Conservation (phyloP, 345 rosid genomes). For the Populus nigra region DNA sequence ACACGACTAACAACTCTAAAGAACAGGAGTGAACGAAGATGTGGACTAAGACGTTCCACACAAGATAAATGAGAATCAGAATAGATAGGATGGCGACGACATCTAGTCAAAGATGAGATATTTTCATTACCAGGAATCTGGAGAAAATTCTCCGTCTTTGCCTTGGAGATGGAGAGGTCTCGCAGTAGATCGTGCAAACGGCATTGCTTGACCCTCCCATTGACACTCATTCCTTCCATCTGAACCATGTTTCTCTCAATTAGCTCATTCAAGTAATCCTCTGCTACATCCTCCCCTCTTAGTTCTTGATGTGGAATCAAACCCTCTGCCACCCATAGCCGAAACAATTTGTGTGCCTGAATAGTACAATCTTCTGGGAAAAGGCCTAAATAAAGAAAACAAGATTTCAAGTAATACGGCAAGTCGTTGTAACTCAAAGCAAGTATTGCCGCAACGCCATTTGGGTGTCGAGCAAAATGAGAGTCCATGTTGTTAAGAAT, state of each 20-base stretch:
- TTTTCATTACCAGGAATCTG: constrained; percentile 4
- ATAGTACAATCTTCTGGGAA: constrained; percentile 29
- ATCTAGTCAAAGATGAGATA: no score
- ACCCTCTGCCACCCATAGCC: constrained; percentile 31
- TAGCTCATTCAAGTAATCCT: constrained; percentile 30
- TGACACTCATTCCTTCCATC: constrained; percentile 14
- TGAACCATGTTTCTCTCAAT: constrained; percentile 32
- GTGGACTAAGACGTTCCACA: no score
- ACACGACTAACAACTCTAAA: no score
- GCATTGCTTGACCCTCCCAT: constrained; percentile 20
- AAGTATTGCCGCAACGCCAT: constrained; percentile 27
- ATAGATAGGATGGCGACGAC: no score
- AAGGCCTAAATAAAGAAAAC: constrained; percentile 27
- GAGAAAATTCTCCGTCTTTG: constrained; percentile 20
- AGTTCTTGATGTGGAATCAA: constrained; percentile 19
- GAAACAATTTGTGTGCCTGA: constrained; percentile 18
- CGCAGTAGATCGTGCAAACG: constrained; percentile 21
- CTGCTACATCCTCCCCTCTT: constrained; percentile 28
- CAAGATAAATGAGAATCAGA: no score
- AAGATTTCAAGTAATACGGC: constrained; percentile 29
- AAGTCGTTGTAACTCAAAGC: constrained; percentile 32
- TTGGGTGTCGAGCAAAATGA: constrained; percentile 15
- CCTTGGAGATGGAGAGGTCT: constrained; percentile 28
- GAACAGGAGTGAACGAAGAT: no score
- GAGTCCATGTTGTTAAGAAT: constrained; percentile 24